phyloP scores from a whole-genome alignment of 2,329 filamentous ascomycete genomes.

The Daldinia sp. region DNA sequence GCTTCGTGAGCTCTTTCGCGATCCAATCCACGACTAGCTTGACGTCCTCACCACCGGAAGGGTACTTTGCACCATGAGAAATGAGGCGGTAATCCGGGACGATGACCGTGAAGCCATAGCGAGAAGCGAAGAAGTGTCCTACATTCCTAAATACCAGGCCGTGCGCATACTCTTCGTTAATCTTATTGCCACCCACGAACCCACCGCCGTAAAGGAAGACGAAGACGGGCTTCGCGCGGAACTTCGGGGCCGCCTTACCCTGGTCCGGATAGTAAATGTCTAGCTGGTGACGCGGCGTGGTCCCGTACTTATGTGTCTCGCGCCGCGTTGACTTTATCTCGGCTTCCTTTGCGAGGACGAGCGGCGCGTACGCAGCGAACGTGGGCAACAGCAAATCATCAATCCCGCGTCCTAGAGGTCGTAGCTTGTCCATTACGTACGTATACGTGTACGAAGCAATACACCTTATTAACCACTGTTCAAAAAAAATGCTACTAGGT shows the following conservation, averaged over 20 bases:
- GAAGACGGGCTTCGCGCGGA: slow-evolving; percentile 45
- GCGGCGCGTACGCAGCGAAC: slow-evolving; percentile 44
- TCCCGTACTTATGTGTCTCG: slow-evolving; percentile 53
- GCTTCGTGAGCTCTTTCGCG: slow-evolving; percentile 38
- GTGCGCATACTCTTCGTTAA: slow-evolving; percentile 45
- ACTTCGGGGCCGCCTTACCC: slow-evolving; percentile 19
- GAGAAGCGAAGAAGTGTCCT: slow-evolving; percentile 55
- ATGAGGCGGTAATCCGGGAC: slow-evolving; percentile 56
- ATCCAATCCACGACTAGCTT: slow-evolving; percentile 54
- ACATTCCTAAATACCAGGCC: slow-evolving; percentile 54
- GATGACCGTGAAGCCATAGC: slow-evolving; percentile 52
- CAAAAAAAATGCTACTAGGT: not conserved
- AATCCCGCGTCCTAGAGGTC: slow-evolving; percentile 35
- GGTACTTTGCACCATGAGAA: slow-evolving; percentile 55
- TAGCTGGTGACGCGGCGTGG: slow-evolving; percentile 53
- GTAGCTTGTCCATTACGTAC: slow-evolving; percentile 44
- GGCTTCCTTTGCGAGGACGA: slow-evolving; percentile 43
- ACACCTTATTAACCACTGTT: too few relatives aligned
- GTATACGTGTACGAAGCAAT: not conserved
- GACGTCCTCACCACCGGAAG: slow-evolving; percentile 57
- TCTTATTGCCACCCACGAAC: slow-evolving; percentile 52
- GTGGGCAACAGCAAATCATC: slow-evolving; percentile 45
- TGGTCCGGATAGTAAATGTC: slow-evolving; percentile 54
- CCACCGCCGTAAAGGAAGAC: slow-evolving; percentile 53
- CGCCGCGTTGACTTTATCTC: slow-evolving; percentile 47